Percentiles rank a stretch among this genome's conserved stretches.
Conservation (phyloP, 345 rosid species). For the thale cress (Arabidopsis thaliana) region TAIR10.1 NC_003076.8:24125501-24126000, state of each 20-base stretch:
- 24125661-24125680: constrained; percentile 63
- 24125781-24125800: constrained; percentile 76
- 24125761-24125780: constrained; percentile 62
- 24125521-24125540: constrained; percentile 60
- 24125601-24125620: constrained; percentile 67
- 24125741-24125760: constrained; percentile 61
- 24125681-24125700: constrained; percentile 70
- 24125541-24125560: constrained; percentile 70
- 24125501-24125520: constrained; percentile 56
- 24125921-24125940: constrained; percentile 57
- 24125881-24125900: constrained; percentile 80
- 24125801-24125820: constrained; percentile 74
- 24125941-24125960: constrained; percentile 60
- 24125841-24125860: constrained; percentile 62
- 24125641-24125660: constrained; percentile 65
- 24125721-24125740: constrained; percentile 63
- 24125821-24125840: constrained; percentile 55
- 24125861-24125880: constrained; percentile 68
- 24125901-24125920: constrained; percentile 79
- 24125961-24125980: constrained; percentile 66
- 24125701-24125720: constrained; percentile 77
- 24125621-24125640: constrained; percentile 55
- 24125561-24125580: constrained; percentile 66
- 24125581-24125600: constrained; percentile 75
- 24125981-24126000: constrained; percentile 77